phyloP scores from a whole-genome alignment of 2,329 filamentous ascomycete genomes.

The Diaporthe humulicola region DNA sequence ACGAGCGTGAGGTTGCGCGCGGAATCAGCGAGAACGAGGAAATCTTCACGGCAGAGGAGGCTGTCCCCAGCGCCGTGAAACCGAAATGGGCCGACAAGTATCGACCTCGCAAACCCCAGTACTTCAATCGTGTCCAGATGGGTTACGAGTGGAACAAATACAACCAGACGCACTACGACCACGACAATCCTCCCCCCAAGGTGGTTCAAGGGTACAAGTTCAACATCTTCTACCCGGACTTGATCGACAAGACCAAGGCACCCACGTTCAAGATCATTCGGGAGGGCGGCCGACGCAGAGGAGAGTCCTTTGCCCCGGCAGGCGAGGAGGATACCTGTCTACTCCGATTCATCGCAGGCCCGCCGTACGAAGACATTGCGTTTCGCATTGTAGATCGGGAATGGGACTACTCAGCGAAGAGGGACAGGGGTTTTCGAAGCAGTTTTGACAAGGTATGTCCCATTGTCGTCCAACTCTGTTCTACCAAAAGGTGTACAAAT shows the following conservation, averaged over 20 bases:
- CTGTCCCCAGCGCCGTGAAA: conserved; percentile 73
- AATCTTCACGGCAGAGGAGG: conserved; percentile 92
- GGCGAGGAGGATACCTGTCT: conserved; percentile 98
- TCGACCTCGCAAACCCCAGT: conserved; percentile 90
- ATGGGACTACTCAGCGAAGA: conserved; percentile 98
- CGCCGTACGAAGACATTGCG: conserved; percentile 96
- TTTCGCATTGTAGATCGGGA: conserved; percentile 98
- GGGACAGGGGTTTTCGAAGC: conserved; percentile 93
- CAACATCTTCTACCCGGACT: conserved; percentile 98
- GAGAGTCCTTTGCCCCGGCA: conserved; percentile 92
- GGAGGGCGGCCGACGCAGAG: conserved; percentile 88
- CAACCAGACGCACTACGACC: conserved; percentile 99
- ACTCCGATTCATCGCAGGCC: conserved; percentile 94
- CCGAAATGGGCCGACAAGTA: conserved; percentile 89
- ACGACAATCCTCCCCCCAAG: conserved; percentile 97
- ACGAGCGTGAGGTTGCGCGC: conserved; percentile 91
- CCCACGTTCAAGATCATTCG: conserved; percentile 97
- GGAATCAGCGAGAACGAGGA: conserved; percentile 95
- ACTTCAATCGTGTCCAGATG: conserved; percentile 99
- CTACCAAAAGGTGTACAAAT: conserved; percentile 7
- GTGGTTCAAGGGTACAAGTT: conserved; percentile 99
- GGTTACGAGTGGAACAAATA: conserved; percentile 99
- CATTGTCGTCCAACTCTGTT: not conserved
- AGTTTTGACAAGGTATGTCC: conserved; percentile 92
- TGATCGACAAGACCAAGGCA: conserved; percentile 94